Evolutionary conservation across 148 eudicot genomes (phyloP), one percentile per base, ranked within the genome.

Genomic region (Persicaria maculosa): DNA sequence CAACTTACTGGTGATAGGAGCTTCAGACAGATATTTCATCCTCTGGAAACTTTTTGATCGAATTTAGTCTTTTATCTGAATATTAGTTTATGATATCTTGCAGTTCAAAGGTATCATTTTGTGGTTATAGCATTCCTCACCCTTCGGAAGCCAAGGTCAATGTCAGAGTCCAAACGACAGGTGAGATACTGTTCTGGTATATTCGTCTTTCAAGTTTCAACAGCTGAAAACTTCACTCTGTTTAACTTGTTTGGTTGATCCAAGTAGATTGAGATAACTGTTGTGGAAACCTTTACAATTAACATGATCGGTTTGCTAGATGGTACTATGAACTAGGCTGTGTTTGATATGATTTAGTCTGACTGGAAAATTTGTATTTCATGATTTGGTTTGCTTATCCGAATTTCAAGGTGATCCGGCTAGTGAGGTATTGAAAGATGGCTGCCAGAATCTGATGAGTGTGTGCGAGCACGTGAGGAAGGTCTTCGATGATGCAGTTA

Each of bases 61-160:
- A 12, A 10, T 19, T 31, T 31, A 31, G 40, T 31, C 40, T 2
- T 50, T 48, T 20, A 15, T 72, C 43, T 72, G 45, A 47, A 14
- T 9, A 36, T 68, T 68, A 43, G 68, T 31, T 57, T 71, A 22
- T 76, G 44, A 50, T 47, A n/a, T 79, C 7, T 68, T 86, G 84
- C 96, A 94, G 98, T 75, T 97, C 98, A 36, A 79, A 97, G 77
- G 97, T 91, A 17, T 75, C 93, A 31, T 83, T 90, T 69, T 91
- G 93, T 52, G 97, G 96, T 47, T 94, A 94, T 87, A 94, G 97
- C 90, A 91, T 91, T 79, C 97, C 98, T 58, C 98, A 94, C 76
- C 97, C 98, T 65, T 84, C 98, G 16, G 97, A 94, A 84, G 93
- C 97, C 67, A 83, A 82, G 46, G 97, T 94, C 46, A 94, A 94